Conservation (phyloP, 2,329 filamentous ascomycete genomes). For the Beauveria rudraprayagi region DNA sequence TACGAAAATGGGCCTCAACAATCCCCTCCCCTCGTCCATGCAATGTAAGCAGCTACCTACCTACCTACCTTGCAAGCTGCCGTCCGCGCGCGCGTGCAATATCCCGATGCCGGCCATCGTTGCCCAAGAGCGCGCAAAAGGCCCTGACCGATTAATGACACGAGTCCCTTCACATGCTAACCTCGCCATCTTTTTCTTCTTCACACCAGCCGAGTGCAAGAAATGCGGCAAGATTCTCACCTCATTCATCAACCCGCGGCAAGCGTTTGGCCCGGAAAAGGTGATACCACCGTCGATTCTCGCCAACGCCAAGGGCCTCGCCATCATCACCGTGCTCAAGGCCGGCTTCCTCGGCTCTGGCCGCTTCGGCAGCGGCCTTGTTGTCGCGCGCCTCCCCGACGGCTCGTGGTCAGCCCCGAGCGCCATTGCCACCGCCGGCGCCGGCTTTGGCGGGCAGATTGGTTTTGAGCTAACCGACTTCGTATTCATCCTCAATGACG, state of each 20-base stretch:
- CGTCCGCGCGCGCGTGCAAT: neutral
- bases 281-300: constrained; percentile 89
- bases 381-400: constrained; percentile 70
- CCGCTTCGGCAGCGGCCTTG: constrained; percentile 73
- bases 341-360: constrained; percentile 78
- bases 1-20: constrained; percentile 53
- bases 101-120: neutral
- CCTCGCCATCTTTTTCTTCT: constrained; percentile 11
- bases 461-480: constrained; percentile 88
- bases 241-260: constrained; percentile 88
- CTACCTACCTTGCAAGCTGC: neutral
- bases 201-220: constrained; percentile 75
- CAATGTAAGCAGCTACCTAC: constrained; percentile 48
- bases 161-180: neutral
- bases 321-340: constrained; percentile 79
- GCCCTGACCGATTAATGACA: neutral
- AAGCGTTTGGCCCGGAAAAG: constrained; percentile 93
- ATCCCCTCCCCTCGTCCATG: constrained; percentile 58
- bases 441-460: constrained; percentile 78
- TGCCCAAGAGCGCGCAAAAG: neutral
- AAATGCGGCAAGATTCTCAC: constrained; percentile 94
- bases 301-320: constrained; percentile 84
- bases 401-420: constrained; percentile 75
- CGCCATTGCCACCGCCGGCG: constrained; percentile 73
- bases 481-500: constrained; percentile 96